phyloP scores from a whole-genome alignment of 2,329 filamentous ascomycete genomes.

The Aspergillus ruber region DNA sequence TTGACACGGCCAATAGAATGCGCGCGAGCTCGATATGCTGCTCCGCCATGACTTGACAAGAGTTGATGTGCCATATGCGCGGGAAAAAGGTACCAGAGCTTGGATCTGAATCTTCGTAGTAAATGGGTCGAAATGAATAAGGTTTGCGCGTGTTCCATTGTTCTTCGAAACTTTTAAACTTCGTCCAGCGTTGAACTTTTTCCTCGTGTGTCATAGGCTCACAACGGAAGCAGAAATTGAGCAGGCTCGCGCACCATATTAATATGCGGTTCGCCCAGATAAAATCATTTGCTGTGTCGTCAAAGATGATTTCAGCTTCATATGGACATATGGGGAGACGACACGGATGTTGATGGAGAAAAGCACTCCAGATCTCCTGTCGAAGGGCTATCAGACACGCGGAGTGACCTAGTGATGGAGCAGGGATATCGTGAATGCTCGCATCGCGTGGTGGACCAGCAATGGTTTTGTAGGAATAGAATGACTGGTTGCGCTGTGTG shows the following conservation, averaged over 20 bases:
- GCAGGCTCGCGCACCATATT: constrained; percentile 54
- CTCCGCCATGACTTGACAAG: constrained; percentile 53
- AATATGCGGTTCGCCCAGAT: constrained; percentile 57
- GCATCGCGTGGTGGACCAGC: constrained; percentile 7
- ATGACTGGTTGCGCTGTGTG: constrained; percentile 7
- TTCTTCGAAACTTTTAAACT: constrained; percentile 4
- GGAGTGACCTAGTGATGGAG: constrained; percentile 30
- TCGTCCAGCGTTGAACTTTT: constrained; percentile 38
- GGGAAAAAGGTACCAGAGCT: constrained; percentile 45
- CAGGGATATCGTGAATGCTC: constrained; percentile 9
- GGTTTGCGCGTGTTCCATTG: constrained; percentile 42
- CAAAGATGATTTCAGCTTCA: constrained; percentile 47
- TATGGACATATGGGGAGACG: constrained; percentile 45
- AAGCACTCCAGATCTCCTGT: constrained; percentile 43
- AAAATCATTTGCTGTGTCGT: constrained; percentile 46
- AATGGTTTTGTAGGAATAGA: constrained; percentile 11
- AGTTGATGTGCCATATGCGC: constrained; percentile 50
- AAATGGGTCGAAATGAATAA: constrained; percentile 50
- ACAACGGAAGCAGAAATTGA: constrained; percentile 55
- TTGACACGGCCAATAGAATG: constrained; percentile 51
- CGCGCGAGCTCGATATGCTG: constrained; percentile 55
- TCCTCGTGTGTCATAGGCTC: constrained; percentile 21
- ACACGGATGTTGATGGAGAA: constrained; percentile 40
- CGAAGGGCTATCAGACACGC: constrained; percentile 41
- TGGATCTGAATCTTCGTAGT: constrained; percentile 33